phyloP scores from a whole-genome alignment of 108 stramenopile genomes.

The Schizochytrium sp. region DNA sequence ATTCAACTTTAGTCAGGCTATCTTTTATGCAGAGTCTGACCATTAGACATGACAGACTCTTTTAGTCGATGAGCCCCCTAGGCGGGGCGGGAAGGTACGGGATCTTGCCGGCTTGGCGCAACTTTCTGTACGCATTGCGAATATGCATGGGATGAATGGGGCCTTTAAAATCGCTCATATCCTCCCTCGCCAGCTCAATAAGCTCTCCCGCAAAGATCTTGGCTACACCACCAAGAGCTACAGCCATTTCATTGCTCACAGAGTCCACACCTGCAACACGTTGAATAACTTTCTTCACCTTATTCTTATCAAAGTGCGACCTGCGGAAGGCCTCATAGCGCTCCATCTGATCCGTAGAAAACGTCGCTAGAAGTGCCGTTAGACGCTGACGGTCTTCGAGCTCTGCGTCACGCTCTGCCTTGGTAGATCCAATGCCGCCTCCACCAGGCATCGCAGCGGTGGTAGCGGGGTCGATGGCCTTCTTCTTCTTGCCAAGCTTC shows the following conservation, averaged over 20 bases:
- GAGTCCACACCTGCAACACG: background rate
- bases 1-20: too few relatives aligned
- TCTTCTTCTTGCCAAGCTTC: too few relatives aligned
- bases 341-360: conserved; percentile 37
- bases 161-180: conserved; percentile 45
- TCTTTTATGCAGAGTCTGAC: too few relatives aligned
- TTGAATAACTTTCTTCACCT: conserved; percentile 46
- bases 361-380: conserved; percentile 19
- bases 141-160: conserved; percentile 48
- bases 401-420: conserved; percentile 53
- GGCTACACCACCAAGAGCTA: conserved; percentile 32
- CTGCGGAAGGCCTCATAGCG: conserved; percentile 55
- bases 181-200: conserved; percentile 38
- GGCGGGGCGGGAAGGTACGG: conserved; percentile 38
- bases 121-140: conserved; percentile 21
- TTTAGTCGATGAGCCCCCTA: conserved; percentile 27
- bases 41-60: background rate
- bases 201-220: conserved; percentile 58
- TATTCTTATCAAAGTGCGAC: conserved; percentile 53
- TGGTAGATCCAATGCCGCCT: conserved; percentile 12
- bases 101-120: conserved; percentile 33
- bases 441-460: background rate
- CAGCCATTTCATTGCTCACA: conserved; percentile 56
- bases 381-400: conserved; percentile 40
- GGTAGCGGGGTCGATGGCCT: background rate